Conservation (phyloP, 768 basidiomycete species). For the Coprinellus aureogranulatus region DNA sequence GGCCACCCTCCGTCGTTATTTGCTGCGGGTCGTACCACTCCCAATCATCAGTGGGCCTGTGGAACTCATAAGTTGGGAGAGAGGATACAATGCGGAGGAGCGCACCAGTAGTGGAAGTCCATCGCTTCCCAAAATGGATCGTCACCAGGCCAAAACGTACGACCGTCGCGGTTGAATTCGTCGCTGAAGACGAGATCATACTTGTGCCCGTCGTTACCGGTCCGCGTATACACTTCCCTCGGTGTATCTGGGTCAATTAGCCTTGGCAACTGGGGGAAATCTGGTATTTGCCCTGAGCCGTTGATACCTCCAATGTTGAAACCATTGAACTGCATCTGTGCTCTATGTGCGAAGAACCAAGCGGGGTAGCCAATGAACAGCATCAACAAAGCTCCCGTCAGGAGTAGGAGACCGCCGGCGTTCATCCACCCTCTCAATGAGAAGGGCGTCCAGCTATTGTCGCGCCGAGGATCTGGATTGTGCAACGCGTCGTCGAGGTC, state of each 20-base stretch:
- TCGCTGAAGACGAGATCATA: constrained; percentile 86
- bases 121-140: constrained; percentile 82
- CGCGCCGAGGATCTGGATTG: constrained; percentile 78
- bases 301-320: constrained; percentile 88
- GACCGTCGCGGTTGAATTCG: constrained; percentile 52
- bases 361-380: constrained; percentile 91
- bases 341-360: constrained; percentile 48
- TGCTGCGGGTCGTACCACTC: constrained; percentile 72
- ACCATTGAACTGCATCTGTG: constrained; percentile 33
- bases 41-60: constrained; percentile 64
- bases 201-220: constrained; percentile 67
- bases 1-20: too few species aligned
- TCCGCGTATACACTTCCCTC: constrained; percentile 45
- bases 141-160: constrained; percentile 71
- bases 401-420: constrained; percentile 61
- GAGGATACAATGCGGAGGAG: background rate
- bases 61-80: constrained; percentile 8
- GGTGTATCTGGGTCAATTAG: constrained; percentile 80
- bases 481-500: constrained; percentile 90
- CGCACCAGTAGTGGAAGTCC: constrained; percentile 77
- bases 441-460: constrained; percentile 65
- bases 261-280: constrained; percentile 56
- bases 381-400: constrained; percentile 63
- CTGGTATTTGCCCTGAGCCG: constrained; percentile 78
- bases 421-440: constrained; percentile 84